Evolutionary conservation across 768 basidiomycete species (phyloP).

Genomic region (Boletus sp.): DNA sequence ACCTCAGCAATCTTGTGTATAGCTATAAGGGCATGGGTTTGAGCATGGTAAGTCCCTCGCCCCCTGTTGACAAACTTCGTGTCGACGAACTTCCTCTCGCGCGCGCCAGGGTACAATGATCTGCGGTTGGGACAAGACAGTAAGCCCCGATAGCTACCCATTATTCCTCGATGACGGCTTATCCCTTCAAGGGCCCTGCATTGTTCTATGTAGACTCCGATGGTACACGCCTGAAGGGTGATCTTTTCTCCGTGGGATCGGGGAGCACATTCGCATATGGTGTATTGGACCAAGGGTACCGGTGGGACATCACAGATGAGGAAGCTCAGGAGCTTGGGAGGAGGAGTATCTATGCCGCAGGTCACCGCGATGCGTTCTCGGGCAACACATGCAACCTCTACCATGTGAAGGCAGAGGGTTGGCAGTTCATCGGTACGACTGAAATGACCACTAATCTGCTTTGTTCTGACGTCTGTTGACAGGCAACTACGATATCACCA

Average conservation of each 20-base stretch:
- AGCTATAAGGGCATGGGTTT: conserved; percentile 99
- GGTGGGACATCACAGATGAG: conserved; percentile 87
- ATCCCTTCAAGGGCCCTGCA: conserved; percentile 66
- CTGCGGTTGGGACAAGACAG: conserved; percentile 99
- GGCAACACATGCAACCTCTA: conserved; percentile 96
- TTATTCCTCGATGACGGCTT: conserved; percentile 3
- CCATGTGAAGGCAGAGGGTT: conserved; percentile 91
- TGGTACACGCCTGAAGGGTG: conserved; percentile 90
- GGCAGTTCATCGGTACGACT: conserved; percentile 87
- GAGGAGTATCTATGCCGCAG: conserved; percentile 93
- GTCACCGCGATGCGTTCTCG: conserved; percentile 94
- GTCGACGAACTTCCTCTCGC: conserved; percentile 3
- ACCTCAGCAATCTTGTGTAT: conserved; percentile 95
- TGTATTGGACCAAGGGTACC: conserved; percentile 93
- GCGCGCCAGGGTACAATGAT: conserved; percentile 90
- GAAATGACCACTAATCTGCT: background rate
- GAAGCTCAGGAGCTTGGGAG: conserved; percentile 94
- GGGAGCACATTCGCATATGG: conserved; percentile 99
- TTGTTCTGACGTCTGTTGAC: conserved; percentile 12
- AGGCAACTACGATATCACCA: conserved; percentile 92
- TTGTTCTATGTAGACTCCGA: conserved; percentile 98
- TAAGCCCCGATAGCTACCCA: conserved; percentile 34
- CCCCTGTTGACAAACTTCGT: background rate
- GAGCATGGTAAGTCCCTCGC: conserved; percentile 75
- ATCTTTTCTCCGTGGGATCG: conserved; percentile 98